Conservation (phyloP, 139 green algal species). For the Chlorella sp. region DNA sequence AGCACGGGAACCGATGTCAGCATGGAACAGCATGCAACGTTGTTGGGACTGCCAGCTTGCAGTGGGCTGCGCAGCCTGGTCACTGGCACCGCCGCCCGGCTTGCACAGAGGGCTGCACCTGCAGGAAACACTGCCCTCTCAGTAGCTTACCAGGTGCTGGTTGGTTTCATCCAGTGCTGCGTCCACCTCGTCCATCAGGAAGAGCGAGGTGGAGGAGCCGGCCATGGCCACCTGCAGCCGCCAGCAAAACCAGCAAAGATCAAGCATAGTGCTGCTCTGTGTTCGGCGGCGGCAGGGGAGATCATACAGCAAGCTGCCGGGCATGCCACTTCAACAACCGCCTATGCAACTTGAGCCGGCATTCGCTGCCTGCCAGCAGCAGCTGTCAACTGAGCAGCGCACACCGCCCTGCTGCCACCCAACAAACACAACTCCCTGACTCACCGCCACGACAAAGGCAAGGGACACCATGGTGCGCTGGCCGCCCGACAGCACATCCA, state of each 20-base stretch:
- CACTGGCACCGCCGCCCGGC: too few species aligned
- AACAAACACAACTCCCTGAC: neutral
- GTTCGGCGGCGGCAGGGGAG: too few species aligned
- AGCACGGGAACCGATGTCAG: neutral
- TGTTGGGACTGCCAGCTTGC: too few species aligned
- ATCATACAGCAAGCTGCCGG: too few species aligned
- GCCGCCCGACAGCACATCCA: constrained; percentile 62
- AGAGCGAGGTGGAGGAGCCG: constrained; percentile 14
- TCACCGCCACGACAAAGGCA: constrained; percentile 59
- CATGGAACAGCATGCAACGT: too few species aligned
- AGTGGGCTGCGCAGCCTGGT: too few species aligned
- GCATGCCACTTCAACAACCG: too few species aligned
- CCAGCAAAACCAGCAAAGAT: too few species aligned
- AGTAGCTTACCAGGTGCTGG: constrained; percentile 40
- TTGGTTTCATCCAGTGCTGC: constrained; percentile 74
- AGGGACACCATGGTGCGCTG: constrained; percentile 72
- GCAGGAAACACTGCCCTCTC: neutral
- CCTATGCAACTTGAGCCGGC: too few species aligned
- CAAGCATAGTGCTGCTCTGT: too few species aligned
- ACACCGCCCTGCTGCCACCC: neutral
- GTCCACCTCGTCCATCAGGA: constrained; percentile 70
- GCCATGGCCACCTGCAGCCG: constrained; percentile 32
- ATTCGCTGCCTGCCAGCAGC: neutral
- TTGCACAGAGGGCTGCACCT: too few species aligned
- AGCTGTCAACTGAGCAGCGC: neutral